These are phyloP conservation scores for Suhomyces vadensis DNA, from an alignment of 805 yeast species.

Conservation along the genomic window DNA sequence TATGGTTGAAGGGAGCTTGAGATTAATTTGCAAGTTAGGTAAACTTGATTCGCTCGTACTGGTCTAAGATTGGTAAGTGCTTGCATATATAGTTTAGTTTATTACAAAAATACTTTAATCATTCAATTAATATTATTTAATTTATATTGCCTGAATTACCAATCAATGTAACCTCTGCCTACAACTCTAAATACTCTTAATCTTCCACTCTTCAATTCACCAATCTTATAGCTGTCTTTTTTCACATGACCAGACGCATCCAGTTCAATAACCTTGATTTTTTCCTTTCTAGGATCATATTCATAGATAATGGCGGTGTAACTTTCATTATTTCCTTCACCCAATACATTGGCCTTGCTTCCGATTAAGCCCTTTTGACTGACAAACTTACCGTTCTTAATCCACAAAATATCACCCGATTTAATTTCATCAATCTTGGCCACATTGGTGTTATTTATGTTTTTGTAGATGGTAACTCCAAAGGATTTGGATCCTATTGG, in stretches of 20 bases:
- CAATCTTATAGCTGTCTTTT: slow-evolving; percentile 62
- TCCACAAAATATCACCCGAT: slow-evolving; percentile 83
- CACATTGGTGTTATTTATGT: slow-evolving; percentile 38
- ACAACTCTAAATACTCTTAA: slow-evolving; percentile 78
- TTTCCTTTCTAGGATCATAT: slow-evolving; percentile 71
- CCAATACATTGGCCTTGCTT: slow-evolving; percentile 50
- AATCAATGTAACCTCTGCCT: slow-evolving; percentile 69
- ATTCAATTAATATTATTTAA: background rate
- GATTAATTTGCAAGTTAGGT: background rate
- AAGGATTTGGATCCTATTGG: slow-evolving; percentile 67
- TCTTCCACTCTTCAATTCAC: slow-evolving; percentile 77
- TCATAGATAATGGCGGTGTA: slow-evolving; percentile 62
- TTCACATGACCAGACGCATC: slow-evolving; percentile 51
- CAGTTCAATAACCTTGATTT: slow-evolving; percentile 66
- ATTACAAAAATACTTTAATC: background rate
- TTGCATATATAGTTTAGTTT: slow-evolving; percentile 3
- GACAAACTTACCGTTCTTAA: slow-evolving; percentile 72
- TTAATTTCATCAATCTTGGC: slow-evolving; percentile 60
- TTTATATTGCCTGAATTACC: slow-evolving; percentile 55
- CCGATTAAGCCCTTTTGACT: slow-evolving; percentile 55
- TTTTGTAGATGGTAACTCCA: slow-evolving; percentile 72
- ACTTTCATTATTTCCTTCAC: slow-evolving; percentile 39
- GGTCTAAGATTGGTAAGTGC: slow-evolving; percentile 14
- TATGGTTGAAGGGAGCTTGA: background rate
- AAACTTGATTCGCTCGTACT: slow-evolving; percentile 9